Evolutionary conservation across 2,329 filamentous ascomycete genomes (phyloP).

Genomic region (Myriangium duriaei): DNA sequence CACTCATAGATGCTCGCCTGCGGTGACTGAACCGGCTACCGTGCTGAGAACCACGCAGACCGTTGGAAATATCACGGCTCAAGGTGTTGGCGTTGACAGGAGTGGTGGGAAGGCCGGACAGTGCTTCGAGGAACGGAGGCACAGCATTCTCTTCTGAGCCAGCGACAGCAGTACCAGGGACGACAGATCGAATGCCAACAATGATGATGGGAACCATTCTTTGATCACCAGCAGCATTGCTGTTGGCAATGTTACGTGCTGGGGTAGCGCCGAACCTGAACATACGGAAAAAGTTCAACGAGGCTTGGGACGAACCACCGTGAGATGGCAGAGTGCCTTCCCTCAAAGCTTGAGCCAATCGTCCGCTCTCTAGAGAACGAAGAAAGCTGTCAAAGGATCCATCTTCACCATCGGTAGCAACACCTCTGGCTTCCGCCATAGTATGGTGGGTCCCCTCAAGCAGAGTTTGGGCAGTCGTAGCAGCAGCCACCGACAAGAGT

Average conservation of each 20-base stretch:
- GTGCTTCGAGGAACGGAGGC: constrained; percentile 38
- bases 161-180: constrained; percentile 32
- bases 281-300: constrained; percentile 56
- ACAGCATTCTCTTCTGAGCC: constrained; percentile 27
- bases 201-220: constrained; percentile 58
- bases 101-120: constrained; percentile 37
- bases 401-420: constrained; percentile 44
- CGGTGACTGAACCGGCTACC: constrained; percentile 42
- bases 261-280: constrained; percentile 41
- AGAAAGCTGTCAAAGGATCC: constrained; percentile 52
- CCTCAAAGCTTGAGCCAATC: constrained; percentile 43
- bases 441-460: constrained; percentile 47
- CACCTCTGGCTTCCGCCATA: constrained; percentile 41
- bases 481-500: constrained; percentile 49
- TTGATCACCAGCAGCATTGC: constrained; percentile 30
- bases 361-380: constrained; percentile 48
- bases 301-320: constrained; percentile 23
- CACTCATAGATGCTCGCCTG: constrained; percentile 42
- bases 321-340: constrained; percentile 30
- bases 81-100: constrained; percentile 26
- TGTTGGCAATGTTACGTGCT: constrained; percentile 4
- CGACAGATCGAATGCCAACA: constrained; percentile 55
- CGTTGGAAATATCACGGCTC: constrained; percentile 37
- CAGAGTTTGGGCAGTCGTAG: constrained; percentile 51
- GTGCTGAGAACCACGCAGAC: constrained; percentile 41